Evolutionary conservation across 768 basidiomycete species (phyloP), one percentile per base, ranked within the genome.

Genomic region (Rhizopogon salebrosus): DNA sequence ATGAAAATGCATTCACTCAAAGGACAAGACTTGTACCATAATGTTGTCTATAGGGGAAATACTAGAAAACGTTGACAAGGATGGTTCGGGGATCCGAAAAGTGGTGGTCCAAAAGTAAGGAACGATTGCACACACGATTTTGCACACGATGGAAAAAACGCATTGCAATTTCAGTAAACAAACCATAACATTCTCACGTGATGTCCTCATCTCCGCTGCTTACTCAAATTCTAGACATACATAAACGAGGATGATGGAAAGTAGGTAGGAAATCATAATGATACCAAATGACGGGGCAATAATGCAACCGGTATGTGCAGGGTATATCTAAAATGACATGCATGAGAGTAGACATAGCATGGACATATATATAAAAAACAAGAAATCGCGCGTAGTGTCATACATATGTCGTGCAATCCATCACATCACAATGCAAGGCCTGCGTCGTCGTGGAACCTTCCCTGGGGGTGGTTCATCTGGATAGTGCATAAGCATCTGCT

Each of bases 401-500:
- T 36, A 53, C 27, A 18, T 27, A 38, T 18, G 22, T 23, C 36
- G 34, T 35, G 49, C 39, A 48, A 43, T 35, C 34, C 53, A 45
- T 72, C 64, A 76, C 72, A 72, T 72, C 45, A 76, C 57, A 40
- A 70, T 64, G 54, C 75, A 76, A 41, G 61, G 58, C 54, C 57
- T 62, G 43, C 56, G 62, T 46, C 58, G 53, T 27, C 65, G 29
- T 22, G 54, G 26, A 31, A 29, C 74, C 60, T 66, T 73, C 52
- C 68, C 69, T 29, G 66, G 62, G 39, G 62, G 53, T 35, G 53
- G 54, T 29, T 80, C 77, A 36, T 71, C 61, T 16, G 87, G 87
- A 64, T 84, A 88, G 54, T 77, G 77, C 49, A 58, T 66, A 27
- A 85, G 79, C 89, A 92, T 89, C 60, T 87, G 88, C 56, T 78